Evolutionary conservation across 768 basidiomycete genomes (phyloP).

Genomic region (Termitomyces sp.): DNA sequence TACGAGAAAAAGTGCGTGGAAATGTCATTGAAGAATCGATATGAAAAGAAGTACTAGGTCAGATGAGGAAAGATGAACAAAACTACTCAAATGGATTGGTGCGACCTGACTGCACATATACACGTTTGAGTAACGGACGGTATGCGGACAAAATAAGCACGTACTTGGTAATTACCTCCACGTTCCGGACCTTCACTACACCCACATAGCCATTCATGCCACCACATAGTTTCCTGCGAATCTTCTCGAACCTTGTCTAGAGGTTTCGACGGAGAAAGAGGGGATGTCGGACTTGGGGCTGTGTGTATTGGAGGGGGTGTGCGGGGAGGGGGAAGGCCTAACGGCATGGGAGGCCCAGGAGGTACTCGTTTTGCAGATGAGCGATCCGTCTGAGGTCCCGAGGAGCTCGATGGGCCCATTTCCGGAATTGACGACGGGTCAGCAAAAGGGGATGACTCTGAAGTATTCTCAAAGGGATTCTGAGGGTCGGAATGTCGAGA

Average conservation of each 20-base stretch:
- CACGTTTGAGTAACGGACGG: conserved; percentile 2
- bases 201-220: conserved; percentile 86
- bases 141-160: not conserved
- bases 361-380: conserved; percentile 15
- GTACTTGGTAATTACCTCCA: conserved; percentile 67
- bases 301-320: conserved; percentile 43
- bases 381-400: not conserved
- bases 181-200: conserved; percentile 71
- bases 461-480: conserved; percentile 47
- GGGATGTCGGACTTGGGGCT: conserved; percentile 30
- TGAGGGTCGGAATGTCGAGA: conserved; percentile 23
- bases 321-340: conserved; percentile 59
- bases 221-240: conserved; percentile 52
- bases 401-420: conserved; percentile 15
- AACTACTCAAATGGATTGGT: conserved; percentile 59
- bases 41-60: not conserved
- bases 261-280: conserved; percentile 18
- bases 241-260: conserved; percentile 23
- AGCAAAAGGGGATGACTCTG: conserved; percentile 45
- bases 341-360: conserved; percentile 45
- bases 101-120: conserved; percentile 51
- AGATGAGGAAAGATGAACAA: not conserved
- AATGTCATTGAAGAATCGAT: not conserved
- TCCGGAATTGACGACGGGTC: conserved; percentile 25
- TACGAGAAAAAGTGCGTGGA: not conserved